Base-by-base conservation (phyloP, 208 protist species). In the Entamoeba invadens region DNA sequence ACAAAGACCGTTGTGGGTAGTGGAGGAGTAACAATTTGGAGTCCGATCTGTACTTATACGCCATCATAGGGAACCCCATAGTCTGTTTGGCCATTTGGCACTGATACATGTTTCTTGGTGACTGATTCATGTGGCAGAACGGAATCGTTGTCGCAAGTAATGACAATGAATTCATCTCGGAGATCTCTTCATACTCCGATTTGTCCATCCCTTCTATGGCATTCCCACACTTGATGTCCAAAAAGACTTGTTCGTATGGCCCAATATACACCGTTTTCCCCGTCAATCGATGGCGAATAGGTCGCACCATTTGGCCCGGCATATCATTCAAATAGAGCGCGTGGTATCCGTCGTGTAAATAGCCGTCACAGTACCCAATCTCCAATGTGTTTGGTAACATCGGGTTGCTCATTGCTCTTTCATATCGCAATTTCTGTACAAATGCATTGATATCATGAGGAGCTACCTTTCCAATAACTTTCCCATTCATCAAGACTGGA, bases 81-180 rank as follows among this genome's bases (percentile, higher is more conserved):
- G 99, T 99, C 95, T 99, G 99, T 96, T 99, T 99, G 46, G 97
- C 98, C 96, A 99, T 99, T 93, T 99, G 94, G 96, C 98, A 99
- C 97, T 99, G 98, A 96, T 99, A 99, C 95, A 99, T 98, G 96
- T 99, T 99, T 93, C 99, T 96, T 47, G 99, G 99, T n/a, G 97
- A 98, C 96, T 99, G 99, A 96, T 99, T 99, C 96, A 98, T 51
- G 45, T 95, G 96, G 91, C 98, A 99, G 96, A 99, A 99, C 72
- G 99, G 99, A 45, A 99, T 99, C 0, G 99, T 97, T 92, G 96
- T 97, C 16, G 98, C 98, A 91, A 99, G 97, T 50, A 99, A 94
- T 38, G 97, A 98, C 92, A 99, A 97, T 95, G 99, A 97, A 95
- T 98, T 97, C 94, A 96, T 97, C 42, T 98, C 97, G 94, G 96